phyloP scores from a whole-genome alignment of 176 grass and related monocot species.

The Aegilops sharonensis region DNA sequence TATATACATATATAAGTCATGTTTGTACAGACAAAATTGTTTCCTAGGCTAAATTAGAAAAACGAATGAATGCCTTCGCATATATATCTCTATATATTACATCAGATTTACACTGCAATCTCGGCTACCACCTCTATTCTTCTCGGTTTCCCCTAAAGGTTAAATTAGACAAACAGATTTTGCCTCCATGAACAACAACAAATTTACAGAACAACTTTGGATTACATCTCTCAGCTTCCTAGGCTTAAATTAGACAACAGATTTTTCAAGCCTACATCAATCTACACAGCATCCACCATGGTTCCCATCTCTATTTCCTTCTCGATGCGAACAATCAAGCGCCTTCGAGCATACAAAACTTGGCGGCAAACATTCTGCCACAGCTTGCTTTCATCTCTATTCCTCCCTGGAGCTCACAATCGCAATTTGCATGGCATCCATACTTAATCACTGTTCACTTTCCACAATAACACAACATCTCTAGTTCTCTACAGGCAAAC shows the following conservation, averaged over 20 bases:
- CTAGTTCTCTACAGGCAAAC: background rate
- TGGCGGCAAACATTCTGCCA: background rate
- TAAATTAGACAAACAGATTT: background rate
- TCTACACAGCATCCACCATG: background rate
- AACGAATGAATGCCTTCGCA: background rate
- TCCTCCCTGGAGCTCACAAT: background rate
- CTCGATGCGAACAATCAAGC: background rate
- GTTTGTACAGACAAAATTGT: background rate
- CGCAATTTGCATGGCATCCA: conserved; percentile 28
- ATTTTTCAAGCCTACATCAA: background rate
- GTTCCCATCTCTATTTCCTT: conserved; percentile 3
- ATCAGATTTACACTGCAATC: conserved; percentile 8
- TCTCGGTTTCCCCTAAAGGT: background rate
- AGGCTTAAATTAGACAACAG: background rate
- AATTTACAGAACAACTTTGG: background rate
- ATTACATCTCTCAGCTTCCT: background rate
- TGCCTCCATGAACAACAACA: background rate
- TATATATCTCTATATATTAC: background rate
- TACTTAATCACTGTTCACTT: background rate
- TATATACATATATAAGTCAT: background rate
- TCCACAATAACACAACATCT: background rate
- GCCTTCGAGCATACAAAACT: background rate
- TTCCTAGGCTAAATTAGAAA: conserved; percentile 2
- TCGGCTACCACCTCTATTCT: background rate
- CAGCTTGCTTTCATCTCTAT: background rate